These are phyloP conservation scores for Monilinia aucupariae DNA, from an alignment of 2,329 filamentous ascomycete genomes.

Conservation along the genomic window DNA sequence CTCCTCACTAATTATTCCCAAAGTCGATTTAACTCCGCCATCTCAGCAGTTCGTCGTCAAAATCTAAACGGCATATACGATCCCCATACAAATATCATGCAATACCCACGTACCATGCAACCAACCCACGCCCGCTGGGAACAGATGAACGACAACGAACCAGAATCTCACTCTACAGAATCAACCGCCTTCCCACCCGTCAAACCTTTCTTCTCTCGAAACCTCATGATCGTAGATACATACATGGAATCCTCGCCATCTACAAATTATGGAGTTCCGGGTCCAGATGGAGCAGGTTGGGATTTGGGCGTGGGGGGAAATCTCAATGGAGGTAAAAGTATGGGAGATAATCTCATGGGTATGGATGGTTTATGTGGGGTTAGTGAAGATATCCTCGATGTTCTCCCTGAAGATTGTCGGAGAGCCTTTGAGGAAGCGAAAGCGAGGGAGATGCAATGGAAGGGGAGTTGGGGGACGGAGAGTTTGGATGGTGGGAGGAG, in stretches of 20 bases:
- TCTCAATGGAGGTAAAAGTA: not conserved
- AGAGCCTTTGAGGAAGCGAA: slow-evolving; percentile 65
- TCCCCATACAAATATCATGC: slow-evolving; percentile 86
- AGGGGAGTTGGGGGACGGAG: slow-evolving; percentile 68
- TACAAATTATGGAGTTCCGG: slow-evolving; percentile 50
- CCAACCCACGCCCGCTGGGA: slow-evolving; percentile 82
- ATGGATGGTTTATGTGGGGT: slow-evolving; percentile 57
- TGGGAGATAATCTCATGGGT: not conserved
- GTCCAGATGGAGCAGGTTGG: slow-evolving; percentile 47
- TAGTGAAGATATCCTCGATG: slow-evolving; percentile 57
- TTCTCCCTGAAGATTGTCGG: slow-evolving; percentile 66
- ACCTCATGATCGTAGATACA: slow-evolving; percentile 58
- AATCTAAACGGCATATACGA: slow-evolving; percentile 81
- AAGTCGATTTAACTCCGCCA: slow-evolving; percentile 77
- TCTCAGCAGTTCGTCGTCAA: slow-evolving; percentile 58
- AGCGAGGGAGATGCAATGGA: slow-evolving; percentile 64
- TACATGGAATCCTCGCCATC: slow-evolving; percentile 53
- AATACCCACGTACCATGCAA: slow-evolving; percentile 83
- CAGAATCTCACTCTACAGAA: slow-evolving; percentile 10
- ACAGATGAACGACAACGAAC: slow-evolving; percentile 48
- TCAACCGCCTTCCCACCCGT: slow-evolving; percentile 47
- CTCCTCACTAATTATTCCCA: not conserved
- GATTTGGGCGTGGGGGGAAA: slow-evolving; percentile 38
- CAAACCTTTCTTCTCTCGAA: slow-evolving; percentile 52
- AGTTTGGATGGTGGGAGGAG: slow-evolving; percentile 48